Conservation (phyloP, 257 asterid species). For the Nicotiana attenuata region DNA sequence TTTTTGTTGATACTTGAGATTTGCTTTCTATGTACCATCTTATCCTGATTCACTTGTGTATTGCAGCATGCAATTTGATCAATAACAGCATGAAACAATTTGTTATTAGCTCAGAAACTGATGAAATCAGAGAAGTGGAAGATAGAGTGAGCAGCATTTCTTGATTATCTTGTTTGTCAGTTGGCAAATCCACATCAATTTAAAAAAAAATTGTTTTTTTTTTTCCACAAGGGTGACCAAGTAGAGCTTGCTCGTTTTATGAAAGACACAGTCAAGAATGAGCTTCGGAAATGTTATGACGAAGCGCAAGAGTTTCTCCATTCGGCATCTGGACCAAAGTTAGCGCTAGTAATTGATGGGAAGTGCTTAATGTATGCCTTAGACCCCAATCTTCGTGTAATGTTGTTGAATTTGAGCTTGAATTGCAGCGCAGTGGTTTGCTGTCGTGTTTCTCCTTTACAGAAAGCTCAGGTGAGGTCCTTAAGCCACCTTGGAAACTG, state of each 20-base stretch:
- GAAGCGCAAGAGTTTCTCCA: constrained; percentile 68
- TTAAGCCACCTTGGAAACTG: constrained; percentile 14
- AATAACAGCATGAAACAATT: constrained; percentile 93
- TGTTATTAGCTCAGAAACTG: constrained; percentile 90
- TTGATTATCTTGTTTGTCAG: constrained; percentile 6
- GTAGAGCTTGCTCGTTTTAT: constrained; percentile 93
- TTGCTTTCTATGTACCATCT: constrained; percentile 12
- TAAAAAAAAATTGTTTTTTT: constrained; percentile 6
- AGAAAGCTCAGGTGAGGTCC: constrained; percentile 88
- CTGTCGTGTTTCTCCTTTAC: constrained; percentile 98
- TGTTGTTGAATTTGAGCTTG: constrained; percentile 89
- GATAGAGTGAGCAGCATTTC: constrained; percentile 58
- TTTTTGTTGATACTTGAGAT: background rate
- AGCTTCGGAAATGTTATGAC: constrained; percentile 62
- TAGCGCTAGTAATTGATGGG: constrained; percentile 95
- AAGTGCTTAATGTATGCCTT: constrained; percentile 98
- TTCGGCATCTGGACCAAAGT: constrained; percentile 56
- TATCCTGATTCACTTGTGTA: constrained; percentile 15
- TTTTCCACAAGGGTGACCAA: constrained; percentile 76
- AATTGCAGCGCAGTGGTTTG: constrained; percentile 97
- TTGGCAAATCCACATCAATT: background rate
- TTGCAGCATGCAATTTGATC: constrained; percentile 92
- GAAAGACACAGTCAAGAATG: constrained; percentile 72
- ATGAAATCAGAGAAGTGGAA: constrained; percentile 88
- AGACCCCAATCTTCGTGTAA: constrained; percentile 89